Base-by-base conservation (phyloP, 2,329 filamentous ascomycete genomes). In the Ceratocystis smalleyi region DNA sequence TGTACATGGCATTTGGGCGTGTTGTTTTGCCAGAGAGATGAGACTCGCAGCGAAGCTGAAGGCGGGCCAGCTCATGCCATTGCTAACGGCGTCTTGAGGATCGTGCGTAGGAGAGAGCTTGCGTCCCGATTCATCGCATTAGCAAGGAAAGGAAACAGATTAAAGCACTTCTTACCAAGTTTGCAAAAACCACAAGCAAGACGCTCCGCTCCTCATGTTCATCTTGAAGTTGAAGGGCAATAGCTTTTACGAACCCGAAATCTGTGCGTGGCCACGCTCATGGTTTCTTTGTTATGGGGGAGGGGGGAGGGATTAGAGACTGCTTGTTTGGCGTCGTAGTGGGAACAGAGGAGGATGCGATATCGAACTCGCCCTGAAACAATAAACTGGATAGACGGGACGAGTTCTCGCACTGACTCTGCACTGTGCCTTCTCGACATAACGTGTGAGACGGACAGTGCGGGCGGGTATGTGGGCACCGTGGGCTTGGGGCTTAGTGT, bases 311-410 rank as follows among this genome's bases (percentile, higher is more conserved):
- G 47, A 27, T 51, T 24, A 35, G 27, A 57, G 27, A 12, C n/a
- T 32, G 51, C 35, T 57, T 57, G 51, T 32, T 57, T 57, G 51
- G 51, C 51, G 51, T 57, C n/a, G 51, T 24, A 57, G 51, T 32
- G 24, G 27, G 51, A 57, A 19, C 47, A 51, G 51, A 57, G 22
- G 15, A 57, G 51, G 51, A 57, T 57, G 51, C 51, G n/a, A 24
- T 57, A 2, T 57, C 51, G 51, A 57, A 57, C 51, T 35, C 27
- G 12, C 15, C 17, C 51, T 57, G 51, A 57, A 57, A 57, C 51
- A 15, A 32, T n/a, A 30, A 35, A 3, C 27, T 32, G 51, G 51
- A 22, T 30, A 57, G 51, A 35, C 51, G 51, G 27, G n/a, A 30
- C 27, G 51, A 30, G 51, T 7, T 32, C 8, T 57, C 12, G 27